phyloP scores from a whole-genome alignment of 2,329 filamentous ascomycete genomes.

The Verticillium zaregamsianum region DNA sequence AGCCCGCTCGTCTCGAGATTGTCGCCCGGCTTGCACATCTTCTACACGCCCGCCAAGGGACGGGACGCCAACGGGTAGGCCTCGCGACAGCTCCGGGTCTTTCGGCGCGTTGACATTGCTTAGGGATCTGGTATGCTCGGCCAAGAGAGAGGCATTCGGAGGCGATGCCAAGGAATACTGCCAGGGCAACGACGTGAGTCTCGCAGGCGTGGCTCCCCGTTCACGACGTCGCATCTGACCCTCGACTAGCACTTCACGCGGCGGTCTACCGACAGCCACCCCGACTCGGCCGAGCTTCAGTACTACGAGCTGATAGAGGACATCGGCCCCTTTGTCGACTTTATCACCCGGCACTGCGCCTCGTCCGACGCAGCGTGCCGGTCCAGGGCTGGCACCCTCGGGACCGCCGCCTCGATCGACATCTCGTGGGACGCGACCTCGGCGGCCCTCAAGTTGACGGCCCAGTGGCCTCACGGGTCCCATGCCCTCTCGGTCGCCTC shows the following conservation, averaged over 20 bases:
- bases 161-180: background rate
- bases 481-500: constrained; percentile 36
- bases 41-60: constrained; percentile 57
- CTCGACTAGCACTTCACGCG: constrained; percentile 38
- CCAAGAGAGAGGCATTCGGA: background rate
- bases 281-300: constrained; percentile 37
- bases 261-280: constrained; percentile 40
- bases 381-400: constrained; percentile 35
- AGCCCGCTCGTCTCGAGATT: constrained; percentile 71
- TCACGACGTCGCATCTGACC: background rate
- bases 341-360: constrained; percentile 46
- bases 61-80: background rate
- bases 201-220: background rate
- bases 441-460: constrained; percentile 60
- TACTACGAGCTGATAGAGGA: constrained; percentile 64
- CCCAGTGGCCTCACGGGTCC: constrained; percentile 52
- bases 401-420: constrained; percentile 63
- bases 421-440: constrained; percentile 71
- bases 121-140: background rate
- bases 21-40: constrained; percentile 77
- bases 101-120: background rate
- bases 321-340: constrained; percentile 49
- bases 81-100: background rate
- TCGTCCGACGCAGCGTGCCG: constrained; percentile 43
- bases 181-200: background rate